These are phyloP conservation scores for Geotrichum candidum DNA, from an alignment of 1,139 yeast genomes.

Conservation along the genomic window DNA sequence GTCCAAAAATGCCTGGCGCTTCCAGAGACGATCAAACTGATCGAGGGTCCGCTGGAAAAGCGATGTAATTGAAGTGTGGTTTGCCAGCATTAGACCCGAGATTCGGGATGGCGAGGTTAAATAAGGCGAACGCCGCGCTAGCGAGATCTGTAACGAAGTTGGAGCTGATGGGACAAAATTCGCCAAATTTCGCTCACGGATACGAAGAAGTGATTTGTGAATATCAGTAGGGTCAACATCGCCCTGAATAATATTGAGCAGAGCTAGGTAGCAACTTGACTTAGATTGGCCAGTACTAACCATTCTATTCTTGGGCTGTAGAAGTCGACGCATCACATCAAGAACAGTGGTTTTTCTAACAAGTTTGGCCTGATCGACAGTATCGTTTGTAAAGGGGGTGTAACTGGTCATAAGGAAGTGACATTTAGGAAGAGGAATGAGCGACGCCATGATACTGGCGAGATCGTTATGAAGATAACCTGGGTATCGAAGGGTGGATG, in stretches of 20 bases:
- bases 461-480: constrained; percentile 84
- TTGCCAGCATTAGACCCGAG: constrained; percentile 71
- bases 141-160: constrained; percentile 69
- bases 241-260: constrained; percentile 75
- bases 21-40: constrained; percentile 76
- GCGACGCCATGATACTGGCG: constrained; percentile 73
- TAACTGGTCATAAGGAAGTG: constrained; percentile 83
- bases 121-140: constrained; percentile 70
- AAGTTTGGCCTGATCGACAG: constrained; percentile 51
- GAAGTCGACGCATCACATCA: constrained; percentile 75
- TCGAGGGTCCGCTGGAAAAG: constrained; percentile 61
- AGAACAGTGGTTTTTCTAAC: constrained; percentile 72
- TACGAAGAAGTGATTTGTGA: constrained; percentile 70
- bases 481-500: constrained; percentile 87
- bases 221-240: constrained; percentile 65
- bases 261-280: constrained; percentile 52
- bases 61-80: constrained; percentile 64
- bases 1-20: constrained; percentile 78
- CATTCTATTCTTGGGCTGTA: constrained; percentile 76
- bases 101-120: constrained; percentile 28
- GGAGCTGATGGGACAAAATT: constrained; percentile 86
- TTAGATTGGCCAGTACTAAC: constrained; percentile 42
- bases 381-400: constrained; percentile 74
- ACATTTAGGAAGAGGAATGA: constrained; percentile 83
- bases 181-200: constrained; percentile 60